Conservation (phyloP, 495 filamentous ascomycete genomes). For the Podospora anserina region DNA sequence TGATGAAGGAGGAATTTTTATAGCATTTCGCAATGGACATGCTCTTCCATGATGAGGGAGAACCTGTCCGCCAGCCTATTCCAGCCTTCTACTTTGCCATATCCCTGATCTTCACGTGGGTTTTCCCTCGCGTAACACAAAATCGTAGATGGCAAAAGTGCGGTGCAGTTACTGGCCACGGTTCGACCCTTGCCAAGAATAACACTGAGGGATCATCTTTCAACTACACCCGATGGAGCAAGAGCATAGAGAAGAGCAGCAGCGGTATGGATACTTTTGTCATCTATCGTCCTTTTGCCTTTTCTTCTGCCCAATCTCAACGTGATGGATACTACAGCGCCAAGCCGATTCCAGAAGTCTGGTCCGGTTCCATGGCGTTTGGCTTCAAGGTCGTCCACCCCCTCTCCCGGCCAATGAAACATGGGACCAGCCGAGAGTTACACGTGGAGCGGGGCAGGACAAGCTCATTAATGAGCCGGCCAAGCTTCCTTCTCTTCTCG, state of each 20-base stretch:
- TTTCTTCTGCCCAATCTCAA: not conserved
- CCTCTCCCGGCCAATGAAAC: not conserved
- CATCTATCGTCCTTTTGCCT: not conserved
- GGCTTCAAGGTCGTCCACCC: not conserved
- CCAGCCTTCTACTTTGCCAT: no score
- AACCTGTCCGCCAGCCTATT: no score
- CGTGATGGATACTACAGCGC: not conserved
- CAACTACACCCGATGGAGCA: not conserved
- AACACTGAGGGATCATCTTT: no score
- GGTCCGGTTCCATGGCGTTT: not conserved
- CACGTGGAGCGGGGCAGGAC: constrained; percentile 4
- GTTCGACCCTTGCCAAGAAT: not conserved
- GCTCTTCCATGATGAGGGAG: no score
- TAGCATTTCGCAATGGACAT: no score
- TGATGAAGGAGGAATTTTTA: no score
- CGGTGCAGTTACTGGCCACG: not conserved
- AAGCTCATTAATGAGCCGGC: not conserved
- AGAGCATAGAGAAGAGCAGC: not conserved
- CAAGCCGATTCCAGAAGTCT: not conserved
- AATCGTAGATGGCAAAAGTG: not conserved
- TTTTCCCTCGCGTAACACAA: not conserved
- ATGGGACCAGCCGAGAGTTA: not conserved
- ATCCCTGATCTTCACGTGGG: not conserved
- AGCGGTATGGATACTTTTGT: not conserved
- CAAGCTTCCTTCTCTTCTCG: constrained; percentile 22